Percentiles rank a stretch among this genome's conserved stretches.
phyloP scores from a whole-genome alignment of 345 rosid genomes.

The Draba incana region DNA sequence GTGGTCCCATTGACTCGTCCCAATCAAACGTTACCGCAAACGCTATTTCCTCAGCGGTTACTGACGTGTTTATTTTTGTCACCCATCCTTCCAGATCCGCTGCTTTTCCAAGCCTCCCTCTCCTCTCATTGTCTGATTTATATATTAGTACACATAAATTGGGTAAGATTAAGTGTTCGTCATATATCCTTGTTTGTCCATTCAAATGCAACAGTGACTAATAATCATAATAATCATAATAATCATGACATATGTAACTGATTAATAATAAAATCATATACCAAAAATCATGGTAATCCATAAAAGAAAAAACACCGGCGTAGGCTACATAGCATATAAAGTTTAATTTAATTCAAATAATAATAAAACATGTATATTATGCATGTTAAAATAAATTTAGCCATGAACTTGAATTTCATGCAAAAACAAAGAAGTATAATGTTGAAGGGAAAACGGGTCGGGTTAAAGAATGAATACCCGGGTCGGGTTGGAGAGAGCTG shows the following conservation, averaged over 20 bases:
- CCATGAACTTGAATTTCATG: neutral
- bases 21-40: slow-evolving; percentile 63
- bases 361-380: too few relatives aligned
- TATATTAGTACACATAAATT: too few relatives aligned
- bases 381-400: neutral
- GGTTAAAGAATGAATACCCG: slow-evolving; percentile 49
- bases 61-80: slow-evolving; percentile 45
- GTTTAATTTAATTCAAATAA: too few relatives aligned
- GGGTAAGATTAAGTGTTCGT: too few relatives aligned
- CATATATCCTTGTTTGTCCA: too few relatives aligned
- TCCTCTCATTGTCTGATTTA: slow-evolving; percentile 33
- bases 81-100: slow-evolving; percentile 73
- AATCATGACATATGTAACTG: too few relatives aligned
- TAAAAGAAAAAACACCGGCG: too few relatives aligned
- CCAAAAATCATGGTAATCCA: too few relatives aligned
- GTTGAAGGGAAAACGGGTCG: slow-evolving; percentile 11
- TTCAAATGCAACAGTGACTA: too few relatives aligned
- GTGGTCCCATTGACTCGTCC: slow-evolving; percentile 66
- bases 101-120: slow-evolving; percentile 62
- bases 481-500: slow-evolving; percentile 56
- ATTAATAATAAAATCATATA: too few relatives aligned
- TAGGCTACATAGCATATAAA: too few relatives aligned
- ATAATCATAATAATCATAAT: too few relatives aligned
- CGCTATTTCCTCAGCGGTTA: slow-evolving; percentile 56
- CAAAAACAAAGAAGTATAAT: neutral